Percentiles rank a stretch among this genome's conserved stretches.
These are phyloP conservation scores for Perilla frutescens DNA, from an alignment of 257 asterid species.

Conservation along the genomic window DNA sequence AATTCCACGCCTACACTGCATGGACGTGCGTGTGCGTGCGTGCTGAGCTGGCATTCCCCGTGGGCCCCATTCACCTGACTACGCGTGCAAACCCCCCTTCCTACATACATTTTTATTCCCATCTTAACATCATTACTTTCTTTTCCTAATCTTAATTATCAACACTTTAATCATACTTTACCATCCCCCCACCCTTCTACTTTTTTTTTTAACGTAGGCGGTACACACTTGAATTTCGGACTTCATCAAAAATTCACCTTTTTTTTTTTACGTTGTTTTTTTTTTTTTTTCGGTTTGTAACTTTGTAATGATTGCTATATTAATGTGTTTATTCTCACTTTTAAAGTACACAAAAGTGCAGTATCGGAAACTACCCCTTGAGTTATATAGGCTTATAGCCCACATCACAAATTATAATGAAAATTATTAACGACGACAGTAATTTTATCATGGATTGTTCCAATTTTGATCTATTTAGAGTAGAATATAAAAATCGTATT, in stretches of 20 bases:
- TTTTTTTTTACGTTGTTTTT: background rate
- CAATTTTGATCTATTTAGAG: background rate
- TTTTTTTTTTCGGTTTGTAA: background rate
- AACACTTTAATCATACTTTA: constrained; percentile 38
- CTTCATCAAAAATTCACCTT: background rate
- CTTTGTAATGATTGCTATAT: constrained; percentile 5
- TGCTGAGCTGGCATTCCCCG: constrained; percentile 18
- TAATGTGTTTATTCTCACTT: background rate
- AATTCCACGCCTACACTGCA: constrained; percentile 64
- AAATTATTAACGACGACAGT: background rate
- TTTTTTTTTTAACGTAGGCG: background rate
- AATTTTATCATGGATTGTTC: background rate
- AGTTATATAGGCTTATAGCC: background rate
- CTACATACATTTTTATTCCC: constrained; percentile 33
- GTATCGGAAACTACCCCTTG: background rate
- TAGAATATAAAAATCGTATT: background rate
- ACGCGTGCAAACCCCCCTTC: constrained; percentile 58
- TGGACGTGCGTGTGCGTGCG: constrained; percentile 48
- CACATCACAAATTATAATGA: background rate
- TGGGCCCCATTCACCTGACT: constrained; percentile 56
- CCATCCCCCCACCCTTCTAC: background rate
- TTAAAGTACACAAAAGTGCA: constrained; percentile 21
- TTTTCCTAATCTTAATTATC: constrained; percentile 43
- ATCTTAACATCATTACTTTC: constrained; percentile 35
- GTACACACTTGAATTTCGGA: too few species aligned